These are phyloP conservation scores for Cyberlindnera bimundalis DNA, from an alignment of 805 yeast species.

Conservation along the genomic window DNA sequence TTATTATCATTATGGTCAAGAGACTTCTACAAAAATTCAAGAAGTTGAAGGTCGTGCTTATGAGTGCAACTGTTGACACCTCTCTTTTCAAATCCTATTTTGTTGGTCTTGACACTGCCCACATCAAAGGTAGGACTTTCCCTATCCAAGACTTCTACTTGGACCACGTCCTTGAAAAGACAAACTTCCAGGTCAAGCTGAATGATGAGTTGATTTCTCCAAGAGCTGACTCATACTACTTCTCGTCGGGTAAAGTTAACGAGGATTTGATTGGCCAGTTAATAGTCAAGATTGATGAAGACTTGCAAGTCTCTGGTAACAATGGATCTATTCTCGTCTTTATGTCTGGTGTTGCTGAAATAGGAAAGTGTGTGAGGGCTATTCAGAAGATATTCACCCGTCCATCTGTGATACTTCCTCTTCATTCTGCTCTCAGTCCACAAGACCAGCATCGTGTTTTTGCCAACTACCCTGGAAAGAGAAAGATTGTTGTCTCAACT, in stretches of 20 bases:
- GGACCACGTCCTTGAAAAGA: constrained; percentile 55
- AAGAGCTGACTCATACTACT: constrained; percentile 61
- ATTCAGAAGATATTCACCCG: constrained; percentile 27
- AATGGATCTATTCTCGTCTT: constrained; percentile 80
- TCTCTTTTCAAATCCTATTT: constrained; percentile 67
- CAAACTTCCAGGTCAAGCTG: constrained; percentile 52
- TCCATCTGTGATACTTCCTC: constrained; percentile 52
- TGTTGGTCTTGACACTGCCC: constrained; percentile 56
- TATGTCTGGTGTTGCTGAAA: constrained; percentile 89
- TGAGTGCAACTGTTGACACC: constrained; percentile 92
- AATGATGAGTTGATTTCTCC: constrained; percentile 48
- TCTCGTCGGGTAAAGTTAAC: constrained; percentile 65
- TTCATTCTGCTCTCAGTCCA: constrained; percentile 86
- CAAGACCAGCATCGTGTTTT: constrained; percentile 81
- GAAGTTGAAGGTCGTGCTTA: constrained; percentile 66
- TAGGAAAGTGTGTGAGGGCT: constrained; percentile 57
- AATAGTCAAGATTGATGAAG: constrained; percentile 49
- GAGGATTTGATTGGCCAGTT: constrained; percentile 65
- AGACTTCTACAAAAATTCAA: constrained; percentile 44
- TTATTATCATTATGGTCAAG: constrained; percentile 73
- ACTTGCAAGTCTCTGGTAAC: constrained; percentile 38
- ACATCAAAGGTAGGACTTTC: constrained; percentile 90
- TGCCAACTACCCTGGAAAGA: constrained; percentile 46
- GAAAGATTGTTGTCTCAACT: constrained; percentile 86
- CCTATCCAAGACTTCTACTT: constrained; percentile 80